Evolutionary conservation across 192 early-diverging fungal species (phyloP).

Genomic region (Powellomyces hirtus): DNA sequence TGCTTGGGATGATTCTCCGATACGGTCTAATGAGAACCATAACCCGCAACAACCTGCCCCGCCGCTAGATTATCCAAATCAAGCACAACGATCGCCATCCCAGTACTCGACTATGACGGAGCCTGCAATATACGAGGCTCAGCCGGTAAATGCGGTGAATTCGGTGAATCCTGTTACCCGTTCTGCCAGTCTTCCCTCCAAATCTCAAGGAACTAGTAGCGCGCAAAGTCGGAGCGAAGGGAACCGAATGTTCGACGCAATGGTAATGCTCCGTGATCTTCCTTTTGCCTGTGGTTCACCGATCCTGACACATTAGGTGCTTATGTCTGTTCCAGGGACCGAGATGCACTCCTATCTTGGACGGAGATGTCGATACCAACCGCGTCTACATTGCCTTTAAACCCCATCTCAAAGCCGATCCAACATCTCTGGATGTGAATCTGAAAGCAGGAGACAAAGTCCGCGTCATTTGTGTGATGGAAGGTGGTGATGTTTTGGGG

Average conservation of each 20-base stretch:
- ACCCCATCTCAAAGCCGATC: neutral
- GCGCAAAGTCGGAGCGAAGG: neutral
- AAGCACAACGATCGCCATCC: neutral
- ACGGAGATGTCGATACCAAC: neutral
- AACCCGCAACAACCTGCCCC: neutral
- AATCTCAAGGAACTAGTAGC: neutral
- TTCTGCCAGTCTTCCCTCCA: neutral
- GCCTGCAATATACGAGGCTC: neutral
- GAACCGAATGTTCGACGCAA: neutral
- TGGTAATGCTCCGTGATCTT: neutral
- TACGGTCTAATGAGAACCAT: too few relatives aligned
- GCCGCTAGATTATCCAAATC: neutral
- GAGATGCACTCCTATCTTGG: neutral
- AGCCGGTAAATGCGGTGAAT: neutral
- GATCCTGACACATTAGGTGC: too few relatives aligned
- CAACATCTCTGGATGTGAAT: constrained; percentile 5
- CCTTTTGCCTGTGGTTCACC: neutral
- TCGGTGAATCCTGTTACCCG: neutral
- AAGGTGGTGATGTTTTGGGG: constrained; percentile 2
- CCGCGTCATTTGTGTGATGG: constrained; percentile 7
- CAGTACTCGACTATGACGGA: neutral
- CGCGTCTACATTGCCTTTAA: constrained; percentile 2
- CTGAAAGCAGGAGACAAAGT: constrained; percentile 16
- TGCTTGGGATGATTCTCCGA: too few relatives aligned
- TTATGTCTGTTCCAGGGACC: too few relatives aligned